Evolutionary conservation across 768 basidiomycete species (phyloP), one percentile per base, ranked within the genome.

Genomic region (Kwoniella newhampshirensis): DNA sequence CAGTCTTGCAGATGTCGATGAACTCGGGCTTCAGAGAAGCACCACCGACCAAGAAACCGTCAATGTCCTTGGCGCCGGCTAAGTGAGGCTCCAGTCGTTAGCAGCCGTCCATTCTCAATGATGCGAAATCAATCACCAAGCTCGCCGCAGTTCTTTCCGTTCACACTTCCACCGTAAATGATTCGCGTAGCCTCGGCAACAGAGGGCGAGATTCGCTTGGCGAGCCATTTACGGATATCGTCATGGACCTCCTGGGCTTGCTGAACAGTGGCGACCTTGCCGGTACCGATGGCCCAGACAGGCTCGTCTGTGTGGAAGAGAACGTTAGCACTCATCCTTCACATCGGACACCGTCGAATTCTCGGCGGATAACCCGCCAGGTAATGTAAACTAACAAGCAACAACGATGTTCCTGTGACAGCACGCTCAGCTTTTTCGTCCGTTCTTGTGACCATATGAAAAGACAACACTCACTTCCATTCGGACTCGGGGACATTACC

Each of bases 21-120:
- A 98, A 96, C 78, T 97, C 93, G 37, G 93, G 92, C 80, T 98
- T 99, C 78, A 99, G 83, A 15, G 93, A 97, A 30, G 94, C 94
- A 23, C 94, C 93, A 23, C 93, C 94, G 36, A 98, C 94, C 64
- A 98, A 86, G 87, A 98, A 97, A 8, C 94, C 94, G 76, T 98
- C 94, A 43, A 97, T 86, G 73, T 98, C 94, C 11, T 80, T 80
- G 68, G 88, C 86, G 7, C 75, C 76, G 26, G 86, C 92, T 94
- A 64, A 9, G 28, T n/a, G 12, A 40, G 20, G 30, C 17, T 23
- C n/a, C 17, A 17, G 32, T 59, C 37, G 53, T 44, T 51, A 39
- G 21, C 3, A 37, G 13, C 6, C 43, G 7, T 35, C 30, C 12
- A 41, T 13, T 39, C 15, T 53, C 54, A 11, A 25, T 21, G 13